Base-by-base conservation (phyloP, 495 filamentous ascomycete species). In the Podospora bellae-mahoneyi region DNA sequence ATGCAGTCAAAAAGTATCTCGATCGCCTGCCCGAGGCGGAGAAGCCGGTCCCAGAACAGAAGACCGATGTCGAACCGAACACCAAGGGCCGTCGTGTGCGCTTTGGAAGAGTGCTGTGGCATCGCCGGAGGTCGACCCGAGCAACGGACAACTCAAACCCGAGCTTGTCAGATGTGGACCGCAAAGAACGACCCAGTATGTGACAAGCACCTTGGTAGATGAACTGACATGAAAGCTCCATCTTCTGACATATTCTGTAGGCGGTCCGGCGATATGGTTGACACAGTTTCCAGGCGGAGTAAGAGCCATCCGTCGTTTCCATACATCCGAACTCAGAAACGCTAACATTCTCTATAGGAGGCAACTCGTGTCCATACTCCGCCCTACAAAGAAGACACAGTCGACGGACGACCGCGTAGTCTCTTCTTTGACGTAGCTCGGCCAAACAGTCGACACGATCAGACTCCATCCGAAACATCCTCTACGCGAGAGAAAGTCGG, bases 391-490 rank as follows among this genome's bases (percentile, higher is more conserved):
- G 73, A 77, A 55, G 72, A 68, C 26, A 69, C 72, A 5, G 69
- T 71, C 5, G 72, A 76, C 10, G 64, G 74, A 4, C 76, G 74
- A 32, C 73, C 75, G 2, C 78, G 79, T 13, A 81, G 80, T 2
- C 80, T 86, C 69, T 86, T 86, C 74, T 82, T 84, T 67, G 81
- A 86, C 61, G 77, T 85, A 32, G 68, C 60, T 56, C 60, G 60
- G 6, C 26, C 30, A 62, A 63, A 6, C 61, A 34, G 19, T 32
- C n/a, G 27, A 39, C 20, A 56, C 18, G 23, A n/a, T 26, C 55
- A 58, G 15, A 19, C 55, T 2, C 20, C 57, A 18, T 34, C 69
- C 1, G 68, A 62, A 62, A n/a, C 59, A 65, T 20, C 66, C 64
- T 15, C 23, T 67, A 4, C 59, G 62, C 55, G 60, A 62, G 56